Evolutionary conservation across 2,329 filamentous ascomycete species (phyloP).

Genomic region (Fusarium papillatum): DNA sequence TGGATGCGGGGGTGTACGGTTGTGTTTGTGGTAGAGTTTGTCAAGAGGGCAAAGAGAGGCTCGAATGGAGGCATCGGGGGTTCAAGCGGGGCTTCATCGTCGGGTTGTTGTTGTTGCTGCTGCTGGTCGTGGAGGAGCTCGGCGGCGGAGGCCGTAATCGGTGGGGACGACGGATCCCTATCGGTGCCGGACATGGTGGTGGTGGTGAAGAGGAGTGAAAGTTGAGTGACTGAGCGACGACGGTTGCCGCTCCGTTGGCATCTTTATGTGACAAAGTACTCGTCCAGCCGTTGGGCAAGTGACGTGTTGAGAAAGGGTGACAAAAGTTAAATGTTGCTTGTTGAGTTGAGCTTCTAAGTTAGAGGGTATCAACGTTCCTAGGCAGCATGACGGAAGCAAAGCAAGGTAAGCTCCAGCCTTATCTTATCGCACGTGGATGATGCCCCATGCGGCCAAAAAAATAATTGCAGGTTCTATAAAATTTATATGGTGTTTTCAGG

Average conservation of each 20-base stretch:
- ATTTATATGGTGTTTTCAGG: neutral
- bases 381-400: constrained; percentile 36
- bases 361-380: constrained; percentile 6
- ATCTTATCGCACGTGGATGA: constrained; percentile 50
- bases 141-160: constrained; percentile 21
- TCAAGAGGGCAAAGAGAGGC: constrained; percentile 88
- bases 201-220: neutral
- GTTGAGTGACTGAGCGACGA: constrained; percentile 21
- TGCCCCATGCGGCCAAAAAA: neutral
- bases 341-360: too few species aligned
- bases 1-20: constrained; percentile 89
- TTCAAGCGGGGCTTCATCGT: constrained; percentile 27
- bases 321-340: constrained; percentile 12
- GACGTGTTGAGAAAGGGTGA: constrained; percentile 2
- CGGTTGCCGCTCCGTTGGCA: constrained; percentile 34
- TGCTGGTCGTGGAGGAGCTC: constrained; percentile 24
- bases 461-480: neutral
- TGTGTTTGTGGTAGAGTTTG: constrained; percentile 79
- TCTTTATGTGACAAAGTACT: constrained; percentile 18
- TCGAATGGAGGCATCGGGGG: constrained; percentile 66
- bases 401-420: constrained; percentile 34
- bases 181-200: constrained; percentile 41
- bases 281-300: constrained; percentile 7
- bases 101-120: constrained; percentile 7
- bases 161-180: constrained; percentile 43